Percentiles rank a stretch among this genome's conserved stretches.
These are phyloP conservation scores for Wickerhamomyces ciferrii DNA, from an alignment of 805 yeast genomes.

Conservation along the genomic window DNA sequence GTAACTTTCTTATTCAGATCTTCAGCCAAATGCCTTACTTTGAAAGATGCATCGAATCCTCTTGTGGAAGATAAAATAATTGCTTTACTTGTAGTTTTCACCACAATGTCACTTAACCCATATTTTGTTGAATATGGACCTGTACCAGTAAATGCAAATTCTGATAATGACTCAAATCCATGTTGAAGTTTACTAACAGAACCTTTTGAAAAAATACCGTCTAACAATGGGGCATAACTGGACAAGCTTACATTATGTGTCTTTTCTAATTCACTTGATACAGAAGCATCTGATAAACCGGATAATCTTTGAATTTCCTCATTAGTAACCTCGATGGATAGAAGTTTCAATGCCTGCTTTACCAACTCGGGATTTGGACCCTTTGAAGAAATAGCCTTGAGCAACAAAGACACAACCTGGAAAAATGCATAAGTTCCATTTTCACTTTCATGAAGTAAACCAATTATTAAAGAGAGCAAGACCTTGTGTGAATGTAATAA, in stretches of 20 bases:
- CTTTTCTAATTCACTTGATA: background rate
- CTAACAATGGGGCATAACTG: background rate
- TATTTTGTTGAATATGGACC: slow-evolving; percentile 29
- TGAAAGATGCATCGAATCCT: slow-evolving; percentile 63
- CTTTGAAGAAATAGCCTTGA: background rate
- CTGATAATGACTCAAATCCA: slow-evolving; percentile 9
- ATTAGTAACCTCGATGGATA: background rate
- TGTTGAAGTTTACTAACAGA: background rate
- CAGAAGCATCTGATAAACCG: background rate
- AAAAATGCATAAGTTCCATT: background rate
- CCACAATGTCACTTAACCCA: slow-evolving; percentile 24
- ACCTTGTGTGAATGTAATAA: background rate
- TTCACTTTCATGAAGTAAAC: background rate
- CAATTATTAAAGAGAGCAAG: background rate
- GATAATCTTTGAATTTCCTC: background rate
- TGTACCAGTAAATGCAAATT: slow-evolving; percentile 22
- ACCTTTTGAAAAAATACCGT: background rate
- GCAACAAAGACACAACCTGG: background rate
- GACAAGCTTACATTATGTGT: background rate
- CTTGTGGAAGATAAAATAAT: slow-evolving; percentile 52
- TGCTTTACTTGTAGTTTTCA: slow-evolving; percentile 23
- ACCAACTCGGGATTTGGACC: background rate
- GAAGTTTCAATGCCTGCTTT: background rate
- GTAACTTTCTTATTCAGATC: slow-evolving; percentile 22
- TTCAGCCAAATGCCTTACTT: slow-evolving; percentile 41